These are phyloP conservation scores for Gossypium mustelinum DNA, from an alignment of 345 rosid species.

Conservation along the genomic window DNA sequence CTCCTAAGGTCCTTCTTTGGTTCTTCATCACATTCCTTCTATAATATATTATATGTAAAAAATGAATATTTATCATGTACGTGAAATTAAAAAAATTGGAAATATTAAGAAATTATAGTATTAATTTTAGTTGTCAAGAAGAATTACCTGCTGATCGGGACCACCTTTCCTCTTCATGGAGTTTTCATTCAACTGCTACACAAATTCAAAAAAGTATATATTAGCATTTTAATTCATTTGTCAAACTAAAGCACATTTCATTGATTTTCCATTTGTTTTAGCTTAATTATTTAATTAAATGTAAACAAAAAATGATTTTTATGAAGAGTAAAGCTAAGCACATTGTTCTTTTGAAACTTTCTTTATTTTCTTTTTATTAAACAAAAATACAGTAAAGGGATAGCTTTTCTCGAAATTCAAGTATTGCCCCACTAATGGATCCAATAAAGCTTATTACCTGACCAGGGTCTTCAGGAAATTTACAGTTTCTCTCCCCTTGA, in stretches of 20 bases:
- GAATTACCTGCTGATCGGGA: slow-evolving; percentile 25
- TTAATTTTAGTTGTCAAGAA: background rate
- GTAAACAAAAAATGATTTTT: slow-evolving; percentile 6
- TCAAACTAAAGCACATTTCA: background rate
- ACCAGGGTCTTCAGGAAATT: slow-evolving; percentile 95
- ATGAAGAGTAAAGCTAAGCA: slow-evolving; percentile 25
- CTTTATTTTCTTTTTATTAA: background rate
- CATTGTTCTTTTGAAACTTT: slow-evolving; percentile 31
- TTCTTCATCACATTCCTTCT: slow-evolving; percentile 43
- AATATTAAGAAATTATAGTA: background rate
- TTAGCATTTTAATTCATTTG: background rate
- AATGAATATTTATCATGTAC: background rate
- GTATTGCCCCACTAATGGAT: slow-evolving; percentile 18
- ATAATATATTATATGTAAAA: background rate
- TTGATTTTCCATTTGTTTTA: too few relatives aligned
- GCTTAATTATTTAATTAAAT: slow-evolving; percentile 3
- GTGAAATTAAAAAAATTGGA: background rate
- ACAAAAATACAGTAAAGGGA: too few relatives aligned
- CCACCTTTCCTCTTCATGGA: slow-evolving; percentile 61
- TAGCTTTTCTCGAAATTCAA: too few relatives aligned
- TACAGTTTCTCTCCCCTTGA: slow-evolving; percentile 66
- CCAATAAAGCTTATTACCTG: slow-evolving; percentile 59
- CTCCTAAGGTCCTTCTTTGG: slow-evolving; percentile 70
- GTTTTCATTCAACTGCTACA: slow-evolving; percentile 59
- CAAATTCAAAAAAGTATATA: slow-evolving; percentile 9